Evolutionary conservation across 352 stramenopile genomes (phyloP).

Genomic region (Pythium folliculosum): DNA sequence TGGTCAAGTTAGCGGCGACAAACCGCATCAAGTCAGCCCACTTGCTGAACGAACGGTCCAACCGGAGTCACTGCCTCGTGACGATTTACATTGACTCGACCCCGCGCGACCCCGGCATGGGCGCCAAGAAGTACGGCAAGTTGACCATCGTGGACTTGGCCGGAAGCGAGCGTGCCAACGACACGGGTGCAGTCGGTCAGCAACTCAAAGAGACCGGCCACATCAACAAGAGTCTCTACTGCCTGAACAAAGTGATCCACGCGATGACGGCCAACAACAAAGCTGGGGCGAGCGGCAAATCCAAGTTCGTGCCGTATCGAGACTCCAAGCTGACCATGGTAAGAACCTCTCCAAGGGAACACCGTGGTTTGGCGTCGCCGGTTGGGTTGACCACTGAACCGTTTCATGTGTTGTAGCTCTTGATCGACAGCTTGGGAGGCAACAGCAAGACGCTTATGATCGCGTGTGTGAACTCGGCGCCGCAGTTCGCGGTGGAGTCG

Average conservation of each 20-base stretch:
- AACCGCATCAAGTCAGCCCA: slow-evolving; percentile 74
- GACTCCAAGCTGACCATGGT: slow-evolving; percentile 80
- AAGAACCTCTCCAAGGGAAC: not conserved
- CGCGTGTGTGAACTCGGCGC: slow-evolving; percentile 63
- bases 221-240: slow-evolving; percentile 83
- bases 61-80: slow-evolving; percentile 75
- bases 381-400: not conserved
- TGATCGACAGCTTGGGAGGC: slow-evolving; percentile 70
- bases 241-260: slow-evolving; percentile 75
- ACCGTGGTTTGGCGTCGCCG: no score
- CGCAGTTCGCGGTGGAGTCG: slow-evolving; percentile 62
- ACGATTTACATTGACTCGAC: slow-evolving; percentile 78
- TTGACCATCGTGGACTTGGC: slow-evolving; percentile 77
- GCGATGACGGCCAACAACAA: slow-evolving; percentile 50
- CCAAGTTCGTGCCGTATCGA: slow-evolving; percentile 67
- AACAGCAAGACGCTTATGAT: slow-evolving; percentile 83
- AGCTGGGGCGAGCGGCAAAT: not conserved
- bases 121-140: slow-evolving; percentile 67
- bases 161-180: slow-evolving; percentile 63
- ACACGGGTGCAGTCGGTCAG: slow-evolving; percentile 56
- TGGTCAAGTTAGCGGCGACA: slow-evolving; percentile 58
- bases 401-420: slow-evolving; percentile 33
- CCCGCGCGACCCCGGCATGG: slow-evolving; percentile 28
- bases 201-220: slow-evolving; percentile 75
- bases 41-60: slow-evolving; percentile 67